Conservation (phyloP, 2,329 filamentous ascomycete species). For the Aureobasidium vineae region DNA sequence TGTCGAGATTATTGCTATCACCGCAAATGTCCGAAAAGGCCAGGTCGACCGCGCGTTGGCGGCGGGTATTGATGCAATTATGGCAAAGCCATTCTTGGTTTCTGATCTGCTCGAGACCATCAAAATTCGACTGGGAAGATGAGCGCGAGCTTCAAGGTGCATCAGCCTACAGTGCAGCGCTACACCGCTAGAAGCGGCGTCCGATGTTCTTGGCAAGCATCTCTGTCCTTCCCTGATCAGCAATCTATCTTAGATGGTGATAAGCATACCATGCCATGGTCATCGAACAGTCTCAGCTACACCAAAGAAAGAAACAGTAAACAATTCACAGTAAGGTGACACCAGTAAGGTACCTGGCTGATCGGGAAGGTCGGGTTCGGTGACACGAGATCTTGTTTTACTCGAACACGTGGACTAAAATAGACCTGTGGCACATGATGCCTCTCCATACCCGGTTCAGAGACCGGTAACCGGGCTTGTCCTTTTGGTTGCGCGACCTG, state of each 20-base stretch:
- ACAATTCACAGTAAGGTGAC: neutral
- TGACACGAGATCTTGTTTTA: neutral
- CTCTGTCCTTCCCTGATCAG: neutral
- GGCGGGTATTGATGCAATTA: slow-evolving; percentile 32
- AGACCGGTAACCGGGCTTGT: neutral
- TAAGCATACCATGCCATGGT: neutral
- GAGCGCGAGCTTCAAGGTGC: neutral
- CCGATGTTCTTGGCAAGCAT: neutral
- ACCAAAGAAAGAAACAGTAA: neutral
- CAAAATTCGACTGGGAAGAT: slow-evolving; percentile 13
- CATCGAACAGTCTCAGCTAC: neutral
- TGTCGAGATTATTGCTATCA: slow-evolving; percentile 35
- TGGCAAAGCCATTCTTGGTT: slow-evolving; percentile 41
- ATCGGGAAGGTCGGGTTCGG: neutral
- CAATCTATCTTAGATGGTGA: neutral
- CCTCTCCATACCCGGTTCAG: neutral
- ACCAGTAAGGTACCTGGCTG: neutral
- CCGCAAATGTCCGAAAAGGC: slow-evolving; percentile 35
- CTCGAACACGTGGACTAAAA: neutral
- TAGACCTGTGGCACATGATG: neutral
- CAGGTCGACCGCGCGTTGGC: slow-evolving; percentile 29
- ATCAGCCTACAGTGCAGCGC: neutral
- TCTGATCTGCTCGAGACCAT: slow-evolving; percentile 33
- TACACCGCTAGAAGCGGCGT: neutral
- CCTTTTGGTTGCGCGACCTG: neutral